phyloP scores from a whole-genome alignment of 257 asterid species.

The Petunia axillaris region DNA sequence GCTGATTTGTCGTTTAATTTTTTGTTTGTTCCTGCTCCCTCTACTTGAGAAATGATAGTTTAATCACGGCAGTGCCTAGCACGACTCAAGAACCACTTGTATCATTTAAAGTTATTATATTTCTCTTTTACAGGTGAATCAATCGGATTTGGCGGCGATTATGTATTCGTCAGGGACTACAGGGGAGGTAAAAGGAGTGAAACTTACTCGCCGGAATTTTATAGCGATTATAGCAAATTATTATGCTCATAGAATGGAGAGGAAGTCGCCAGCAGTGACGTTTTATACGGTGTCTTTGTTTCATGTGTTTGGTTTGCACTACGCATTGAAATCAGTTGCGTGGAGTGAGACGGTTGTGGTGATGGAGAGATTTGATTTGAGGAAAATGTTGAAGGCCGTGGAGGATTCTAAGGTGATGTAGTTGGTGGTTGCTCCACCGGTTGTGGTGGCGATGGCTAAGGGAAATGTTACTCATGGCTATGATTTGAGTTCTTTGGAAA shows the following conservation, averaged over 20 bases:
- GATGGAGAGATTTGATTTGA: constrained; percentile 53
- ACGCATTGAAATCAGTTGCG: constrained; percentile 48
- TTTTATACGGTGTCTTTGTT: constrained; percentile 52
- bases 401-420: constrained; percentile 48
- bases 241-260: constrained; percentile 27
- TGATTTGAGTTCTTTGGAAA: constrained; percentile 53
- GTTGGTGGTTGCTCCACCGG: constrained; percentile 58
- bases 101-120: no score
- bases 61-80: no score
- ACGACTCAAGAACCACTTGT: no score
- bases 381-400: constrained; percentile 52
- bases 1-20: no score
- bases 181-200: constrained; percentile 63
- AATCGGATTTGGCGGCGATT: constrained; percentile 58
- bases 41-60: no score
- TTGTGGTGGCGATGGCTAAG: constrained; percentile 58
- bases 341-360: constrained; percentile 54
- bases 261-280: constrained; percentile 37
- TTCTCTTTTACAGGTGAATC: constrained; percentile 24
- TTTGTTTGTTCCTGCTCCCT: no score
- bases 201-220: constrained; percentile 53
- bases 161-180: constrained; percentile 70
- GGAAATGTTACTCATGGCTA: constrained; percentile 33
- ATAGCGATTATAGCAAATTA: constrained; percentile 39
- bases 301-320: constrained; percentile 53